Conservation (phyloP, 176 grass and related monocot species). For the Luzula sylvatica region DNA sequence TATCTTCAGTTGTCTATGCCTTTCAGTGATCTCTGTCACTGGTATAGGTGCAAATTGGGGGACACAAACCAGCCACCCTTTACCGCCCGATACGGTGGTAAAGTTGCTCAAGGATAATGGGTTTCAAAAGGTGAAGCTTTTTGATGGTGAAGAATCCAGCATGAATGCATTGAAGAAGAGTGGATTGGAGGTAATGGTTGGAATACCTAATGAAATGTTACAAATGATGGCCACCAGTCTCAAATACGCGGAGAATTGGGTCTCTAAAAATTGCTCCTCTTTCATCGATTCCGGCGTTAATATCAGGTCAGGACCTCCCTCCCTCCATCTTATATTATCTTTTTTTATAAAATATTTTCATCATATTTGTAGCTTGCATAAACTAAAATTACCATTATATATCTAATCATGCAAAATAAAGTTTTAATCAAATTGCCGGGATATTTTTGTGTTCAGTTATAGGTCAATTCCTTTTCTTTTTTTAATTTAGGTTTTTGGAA, state of each 20-base stretch:
- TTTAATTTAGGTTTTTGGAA: too few relatives aligned
- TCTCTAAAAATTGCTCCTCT: conserved; percentile 67
- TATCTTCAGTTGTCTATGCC: conserved; percentile 38
- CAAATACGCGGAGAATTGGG: conserved; percentile 68
- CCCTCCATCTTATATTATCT: background rate
- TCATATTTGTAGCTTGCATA: too few relatives aligned
- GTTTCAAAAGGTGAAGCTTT: conserved; percentile 86
- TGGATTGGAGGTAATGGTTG: conserved; percentile 91
- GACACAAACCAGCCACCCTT: conserved; percentile 86
- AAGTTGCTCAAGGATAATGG: conserved; percentile 77
- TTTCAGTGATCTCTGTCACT: conserved; percentile 25
- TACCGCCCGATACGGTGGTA: conserved; percentile 69
- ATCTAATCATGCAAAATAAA: too few relatives aligned
- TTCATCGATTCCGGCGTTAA: conserved; percentile 59
- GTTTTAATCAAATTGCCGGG: too few relatives aligned
- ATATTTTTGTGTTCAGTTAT: too few relatives aligned
- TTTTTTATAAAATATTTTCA: background rate
- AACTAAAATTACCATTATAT: too few relatives aligned
- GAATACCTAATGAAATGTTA: conserved; percentile 94
- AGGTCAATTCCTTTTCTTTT: too few relatives aligned
- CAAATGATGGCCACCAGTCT: conserved; percentile 39
- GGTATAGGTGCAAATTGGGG: conserved; percentile 98
- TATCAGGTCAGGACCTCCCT: conserved; percentile 37
- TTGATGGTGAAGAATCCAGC: conserved; percentile 79
- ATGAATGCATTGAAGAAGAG: conserved; percentile 92